Evolutionary conservation across 2,329 filamentous ascomycete species (phyloP).

Genomic region (Pestalotiopsis sp.): DNA sequence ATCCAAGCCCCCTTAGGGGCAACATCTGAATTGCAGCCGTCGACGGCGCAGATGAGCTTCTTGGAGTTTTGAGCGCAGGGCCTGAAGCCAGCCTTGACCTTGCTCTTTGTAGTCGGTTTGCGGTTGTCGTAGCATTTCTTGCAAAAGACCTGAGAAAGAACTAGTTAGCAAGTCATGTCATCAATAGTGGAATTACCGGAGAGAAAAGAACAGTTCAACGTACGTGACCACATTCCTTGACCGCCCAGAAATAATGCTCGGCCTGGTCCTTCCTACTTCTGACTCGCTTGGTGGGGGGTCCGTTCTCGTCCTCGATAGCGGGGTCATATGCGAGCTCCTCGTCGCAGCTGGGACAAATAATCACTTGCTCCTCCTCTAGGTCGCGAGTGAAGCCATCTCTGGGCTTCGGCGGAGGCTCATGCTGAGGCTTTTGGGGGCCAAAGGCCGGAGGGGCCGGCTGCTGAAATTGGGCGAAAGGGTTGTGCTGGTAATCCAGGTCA

Average conservation of each 20-base stretch:
- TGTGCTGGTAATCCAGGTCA: slow-evolving; percentile 26
- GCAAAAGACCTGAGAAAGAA: slow-evolving; percentile 58
- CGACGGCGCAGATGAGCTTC: slow-evolving; percentile 56
- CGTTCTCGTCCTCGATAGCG: slow-evolving; percentile 33
- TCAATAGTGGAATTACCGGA: neutral
- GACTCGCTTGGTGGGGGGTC: slow-evolving; percentile 37
- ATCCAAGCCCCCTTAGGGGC: slow-evolving; percentile 60
- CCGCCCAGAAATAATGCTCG: slow-evolving; percentile 89
- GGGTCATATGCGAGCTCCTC: slow-evolving; percentile 80
- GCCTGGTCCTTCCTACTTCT: slow-evolving; percentile 52
- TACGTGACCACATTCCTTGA: slow-evolving; percentile 92
- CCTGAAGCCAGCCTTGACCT: slow-evolving; percentile 39
- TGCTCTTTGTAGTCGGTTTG: slow-evolving; percentile 37
- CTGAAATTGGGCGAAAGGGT: slow-evolving; percentile 18
- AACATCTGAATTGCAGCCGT: slow-evolving; percentile 57
- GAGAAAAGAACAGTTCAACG: slow-evolving; percentile 21
- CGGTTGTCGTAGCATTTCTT: slow-evolving; percentile 62
- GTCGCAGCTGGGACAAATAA: slow-evolving; percentile 85
- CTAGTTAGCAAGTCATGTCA: neutral
- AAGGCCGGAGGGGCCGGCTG: neutral
- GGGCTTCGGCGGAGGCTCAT: slow-evolving; percentile 67
- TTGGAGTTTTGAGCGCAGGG: slow-evolving; percentile 26
- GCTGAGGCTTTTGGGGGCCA: slow-evolving; percentile 43
- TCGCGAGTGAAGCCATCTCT: slow-evolving; percentile 80
- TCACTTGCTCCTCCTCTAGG: slow-evolving; percentile 69